These are phyloP conservation scores for Pluteus cervinus DNA, from an alignment of 768 basidiomycete genomes.

Conservation along the genomic window DNA sequence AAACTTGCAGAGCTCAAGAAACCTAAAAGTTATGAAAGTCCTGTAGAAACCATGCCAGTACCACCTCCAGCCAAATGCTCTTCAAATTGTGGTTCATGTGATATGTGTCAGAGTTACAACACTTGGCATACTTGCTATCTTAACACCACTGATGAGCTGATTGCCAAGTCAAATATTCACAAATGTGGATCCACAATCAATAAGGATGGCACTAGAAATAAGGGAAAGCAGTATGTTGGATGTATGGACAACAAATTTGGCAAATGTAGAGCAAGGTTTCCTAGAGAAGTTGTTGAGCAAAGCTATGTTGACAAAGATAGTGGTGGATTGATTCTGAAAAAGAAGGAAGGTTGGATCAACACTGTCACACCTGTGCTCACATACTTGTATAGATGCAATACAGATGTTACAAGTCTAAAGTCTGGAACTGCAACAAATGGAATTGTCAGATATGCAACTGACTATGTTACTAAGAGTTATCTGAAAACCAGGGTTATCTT, in stretches of 20 bases:
- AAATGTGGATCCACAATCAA: constrained; percentile 12
- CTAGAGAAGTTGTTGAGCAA: constrained; percentile 10
- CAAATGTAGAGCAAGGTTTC: constrained; percentile 28
- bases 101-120: too few relatives aligned
- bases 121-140: too few relatives aligned
- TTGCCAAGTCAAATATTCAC: constrained; percentile 23
- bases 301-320: constrained; percentile 12
- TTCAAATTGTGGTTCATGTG: too few relatives aligned
- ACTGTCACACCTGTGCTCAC: constrained; percentile 12
- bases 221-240: constrained; percentile 3
- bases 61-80: too few relatives aligned
- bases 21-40: too few relatives aligned
- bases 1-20: constrained; percentile 15
- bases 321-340: constrained; percentile 24
- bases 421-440: too few relatives aligned
- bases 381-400: constrained; percentile 25
- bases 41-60: too few relatives aligned
- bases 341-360: constrained; percentile 25
- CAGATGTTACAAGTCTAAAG: constrained; percentile 28
- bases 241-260: constrained; percentile 16
- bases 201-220: constrained; percentile 10
- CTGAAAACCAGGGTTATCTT: constrained; percentile 19
- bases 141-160: constrained; percentile 20
- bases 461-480: constrained; percentile 29
- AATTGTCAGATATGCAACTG: constrained; percentile 27